Base-by-base conservation (phyloP, 108 stramenopile species). In the Cylindrotheca fusiformis region DNA sequence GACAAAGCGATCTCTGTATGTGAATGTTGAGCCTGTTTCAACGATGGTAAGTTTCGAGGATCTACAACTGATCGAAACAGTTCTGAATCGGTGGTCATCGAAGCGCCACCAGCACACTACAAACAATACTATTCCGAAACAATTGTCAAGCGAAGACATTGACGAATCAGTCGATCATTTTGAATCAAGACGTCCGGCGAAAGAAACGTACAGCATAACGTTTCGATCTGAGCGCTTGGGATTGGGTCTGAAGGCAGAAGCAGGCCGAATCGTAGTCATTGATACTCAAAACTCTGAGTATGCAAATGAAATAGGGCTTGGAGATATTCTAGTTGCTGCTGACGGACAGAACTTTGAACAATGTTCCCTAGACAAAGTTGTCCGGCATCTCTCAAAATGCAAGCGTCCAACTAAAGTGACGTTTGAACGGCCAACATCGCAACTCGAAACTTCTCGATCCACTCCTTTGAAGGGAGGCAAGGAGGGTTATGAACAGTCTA, bases 31-130 rank as follows among this genome's bases (percentile, higher is more conserved):
- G 48, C 78, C 82, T 10, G 76, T 89, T 30, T 81, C 88, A 41
- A 82, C 83, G 3, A 75, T 79, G 53, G 28, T 89, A 3, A 84
- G 83, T 63, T 83, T 83, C 45, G 76, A 84, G 33, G 88, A 89
- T 65, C 66, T 89, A 10, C 49, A 67, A 14, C 76, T 88, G 1
- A 68, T 88, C 31, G 74, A 80, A 49, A 55, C 63, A 19, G 74
- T 88, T 44, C 30, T 76, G 3, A 52, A 65, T 6, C 48, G 78
- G 50, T 79, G 80, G 77, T 67, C 73, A 23, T 64, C 71, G 32
- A 47, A 48, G 21, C 32, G 62, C 2, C 26, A n/a, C n/a, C 41
- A 59, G n/a, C 32, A n/a, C 55, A 32, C 36, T 31, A 56, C 6
- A 55, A 23, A 31, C 36, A 67, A 48, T n/a, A n/a, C n/a, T n/a